Percentiles rank a stretch among this genome's conserved stretches.
Evolutionary conservation across 331 rosid genomes (phyloP).

Genomic region (Pyrus hybrid): DNA sequence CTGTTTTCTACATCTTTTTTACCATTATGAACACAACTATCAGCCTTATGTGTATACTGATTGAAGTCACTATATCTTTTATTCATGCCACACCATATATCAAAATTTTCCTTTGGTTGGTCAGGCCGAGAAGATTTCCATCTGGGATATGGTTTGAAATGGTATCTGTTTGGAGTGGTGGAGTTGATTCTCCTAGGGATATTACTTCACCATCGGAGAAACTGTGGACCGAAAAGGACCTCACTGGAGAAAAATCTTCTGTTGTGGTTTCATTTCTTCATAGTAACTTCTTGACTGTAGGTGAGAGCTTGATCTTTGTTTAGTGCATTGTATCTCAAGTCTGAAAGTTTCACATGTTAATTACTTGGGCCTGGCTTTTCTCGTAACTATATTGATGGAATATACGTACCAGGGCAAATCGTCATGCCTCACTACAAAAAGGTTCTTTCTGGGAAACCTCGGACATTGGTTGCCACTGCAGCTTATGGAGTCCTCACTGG

Average conservation of each 20-base stretch:
- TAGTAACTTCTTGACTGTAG: slow-evolving; percentile 71
- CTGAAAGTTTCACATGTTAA: not conserved
- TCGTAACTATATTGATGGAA: not conserved
- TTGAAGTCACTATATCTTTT: slow-evolving; percentile 54
- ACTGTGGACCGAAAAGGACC: slow-evolving; percentile 22
- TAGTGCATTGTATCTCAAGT: not conserved
- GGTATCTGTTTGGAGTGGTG: slow-evolving; percentile 32
- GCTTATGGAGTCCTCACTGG: slow-evolving; percentile 75
- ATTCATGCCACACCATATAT: slow-evolving; percentile 82
- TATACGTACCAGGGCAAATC: slow-evolving; percentile 48
- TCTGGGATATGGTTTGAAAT: slow-evolving; percentile 89
- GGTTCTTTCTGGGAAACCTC: slow-evolving; percentile 42
- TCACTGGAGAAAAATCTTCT: slow-evolving; percentile 26
- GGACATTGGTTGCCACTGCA: slow-evolving; percentile 34
- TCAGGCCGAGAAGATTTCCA: slow-evolving; percentile 62
- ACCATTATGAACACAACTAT: slow-evolving; percentile 61
- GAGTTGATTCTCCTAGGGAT: slow-evolving; percentile 16
- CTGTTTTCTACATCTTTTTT: slow-evolving; percentile 87
- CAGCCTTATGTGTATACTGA: slow-evolving; percentile 49
- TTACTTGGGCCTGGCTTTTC: not conserved
- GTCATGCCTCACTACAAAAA: slow-evolving; percentile 58
- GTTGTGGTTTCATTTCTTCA: slow-evolving; percentile 64
- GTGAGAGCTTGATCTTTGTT: slow-evolving; percentile 40
- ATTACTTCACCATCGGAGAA: slow-evolving; percentile 24
- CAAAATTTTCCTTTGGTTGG: slow-evolving; percentile 67